These are phyloP conservation scores for Phytopythium chamaehyphon DNA, from an alignment of 352 stramenopile genomes.

Conservation along the genomic window DNA sequence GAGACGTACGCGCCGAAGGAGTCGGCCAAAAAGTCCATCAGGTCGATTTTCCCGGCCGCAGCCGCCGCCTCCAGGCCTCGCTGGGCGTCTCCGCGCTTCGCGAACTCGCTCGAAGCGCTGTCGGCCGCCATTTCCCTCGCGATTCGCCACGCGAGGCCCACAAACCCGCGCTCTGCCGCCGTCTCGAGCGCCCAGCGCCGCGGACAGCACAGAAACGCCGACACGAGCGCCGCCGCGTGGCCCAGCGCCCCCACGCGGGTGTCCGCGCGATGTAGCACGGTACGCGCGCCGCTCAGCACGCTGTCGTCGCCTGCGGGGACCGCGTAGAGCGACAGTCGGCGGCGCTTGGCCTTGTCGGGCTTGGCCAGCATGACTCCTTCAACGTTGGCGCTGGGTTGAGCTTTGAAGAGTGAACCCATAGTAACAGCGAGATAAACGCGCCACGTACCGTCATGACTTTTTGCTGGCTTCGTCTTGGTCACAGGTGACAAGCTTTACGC, in stretches of 20 bases:
- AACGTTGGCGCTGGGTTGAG: too few species aligned
- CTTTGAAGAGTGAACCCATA: too few species aligned
- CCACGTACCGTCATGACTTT: too few species aligned
- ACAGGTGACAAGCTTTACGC: too few species aligned
- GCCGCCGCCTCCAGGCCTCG: slow-evolving; percentile 12
- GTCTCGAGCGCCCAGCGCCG: slow-evolving; percentile 15
- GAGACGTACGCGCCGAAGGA: slow-evolving; percentile 5
- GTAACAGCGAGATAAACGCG: too few species aligned
- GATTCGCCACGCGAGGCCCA: slow-evolving; percentile 12
- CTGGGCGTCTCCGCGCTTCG: slow-evolving; percentile 11
- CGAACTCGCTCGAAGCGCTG: slow-evolving; percentile 2
- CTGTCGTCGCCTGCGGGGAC: not conserved
- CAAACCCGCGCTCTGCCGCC: slow-evolving; percentile 14
- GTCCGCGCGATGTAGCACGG: slow-evolving; percentile 7
- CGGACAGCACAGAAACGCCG: slow-evolving; percentile 13
- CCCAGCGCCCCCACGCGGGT: slow-evolving; percentile 11
- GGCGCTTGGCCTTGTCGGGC: too few species aligned
- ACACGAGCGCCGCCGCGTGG: slow-evolving; percentile 14
- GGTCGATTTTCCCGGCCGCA: too few species aligned
- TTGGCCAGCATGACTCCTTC: too few species aligned
- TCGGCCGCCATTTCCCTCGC: not conserved
- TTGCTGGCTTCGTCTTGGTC: too few species aligned
- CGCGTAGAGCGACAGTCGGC: too few species aligned
- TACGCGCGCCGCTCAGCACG: slow-evolving; percentile 7
- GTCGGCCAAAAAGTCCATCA: too few species aligned